A percentile compares a stretch with the other conserved stretches of the same genome.
These are phyloP conservation scores for Paecilomyces sp. DNA, from an alignment of 2,329 filamentous ascomycete species.

Conservation along the genomic window DNA sequence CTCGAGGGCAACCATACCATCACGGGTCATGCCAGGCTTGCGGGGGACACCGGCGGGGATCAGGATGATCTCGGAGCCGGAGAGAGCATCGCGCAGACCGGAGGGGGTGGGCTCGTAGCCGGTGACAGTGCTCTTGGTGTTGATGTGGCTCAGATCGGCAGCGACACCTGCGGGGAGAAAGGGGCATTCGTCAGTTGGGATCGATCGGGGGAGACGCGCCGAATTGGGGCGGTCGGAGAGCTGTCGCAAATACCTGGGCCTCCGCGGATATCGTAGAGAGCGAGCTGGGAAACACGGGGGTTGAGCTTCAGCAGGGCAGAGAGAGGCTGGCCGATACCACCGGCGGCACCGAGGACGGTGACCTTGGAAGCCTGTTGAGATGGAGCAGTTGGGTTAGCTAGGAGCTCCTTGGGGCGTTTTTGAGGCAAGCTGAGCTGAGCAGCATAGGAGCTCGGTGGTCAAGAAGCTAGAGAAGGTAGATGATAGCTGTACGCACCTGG, in stretches of 20 bases:
- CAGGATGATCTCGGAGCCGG: constrained; percentile 86
- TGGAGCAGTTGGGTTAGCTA: background rate
- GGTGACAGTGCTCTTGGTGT: constrained; percentile 92
- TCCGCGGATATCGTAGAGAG: constrained; percentile 95
- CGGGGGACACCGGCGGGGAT: constrained; percentile 98
- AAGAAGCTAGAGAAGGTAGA: too few species aligned
- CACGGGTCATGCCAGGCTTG: constrained; percentile 99
- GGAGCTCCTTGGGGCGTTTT: background rate
- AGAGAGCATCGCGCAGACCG: constrained; percentile 72
- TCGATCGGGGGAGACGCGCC: background rate
- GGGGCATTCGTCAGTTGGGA: constrained; percentile 3
- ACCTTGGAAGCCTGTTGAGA: constrained; percentile 80
- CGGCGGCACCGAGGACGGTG: constrained; percentile 89
- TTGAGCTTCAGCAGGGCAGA: constrained; percentile 98
- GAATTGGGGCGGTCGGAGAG: constrained; percentile 13
- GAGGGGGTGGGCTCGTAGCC: constrained; percentile 74
- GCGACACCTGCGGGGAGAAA: constrained; percentile 67
- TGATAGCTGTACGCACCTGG: constrained; percentile 51
- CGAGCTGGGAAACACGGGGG: constrained; percentile 85
- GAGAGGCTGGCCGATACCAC: constrained; percentile 96
- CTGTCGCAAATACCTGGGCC: constrained; percentile 65
- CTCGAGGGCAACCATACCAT: constrained; percentile 47
- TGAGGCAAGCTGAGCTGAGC: background rate
- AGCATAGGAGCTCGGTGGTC: constrained; percentile 3
- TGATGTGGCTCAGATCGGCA: constrained; percentile 97